phyloP scores from a whole-genome alignment of 345 rosid species.

The Luvunga scandens region DNA sequence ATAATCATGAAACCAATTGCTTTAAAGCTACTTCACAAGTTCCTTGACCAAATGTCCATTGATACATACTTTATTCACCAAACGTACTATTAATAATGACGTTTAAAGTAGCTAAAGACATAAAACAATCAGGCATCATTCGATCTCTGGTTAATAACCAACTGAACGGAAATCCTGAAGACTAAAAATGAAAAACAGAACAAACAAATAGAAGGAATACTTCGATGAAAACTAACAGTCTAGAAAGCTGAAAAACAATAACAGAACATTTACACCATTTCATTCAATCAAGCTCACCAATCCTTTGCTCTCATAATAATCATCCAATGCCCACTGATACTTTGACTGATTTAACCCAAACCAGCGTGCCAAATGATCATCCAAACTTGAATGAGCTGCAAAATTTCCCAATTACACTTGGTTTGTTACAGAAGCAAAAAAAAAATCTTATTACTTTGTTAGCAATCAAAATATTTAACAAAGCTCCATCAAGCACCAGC shows the following conservation, averaged over 20 bases:
- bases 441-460: no score
- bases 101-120: neutral
- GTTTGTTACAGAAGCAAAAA: neutral
- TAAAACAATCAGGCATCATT: neutral
- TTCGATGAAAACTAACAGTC: neutral
- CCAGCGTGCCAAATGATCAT: slow-evolving; percentile 98
- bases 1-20: slow-evolving; percentile 15
- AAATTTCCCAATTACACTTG: neutral
- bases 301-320: slow-evolving; percentile 82
- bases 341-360: slow-evolving; percentile 96
- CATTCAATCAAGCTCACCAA: slow-evolving; percentile 47
- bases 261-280: neutral
- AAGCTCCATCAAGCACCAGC: neutral
- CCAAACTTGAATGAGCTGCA: slow-evolving; percentile 94
- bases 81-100: neutral
- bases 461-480: neutral
- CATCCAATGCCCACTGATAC: slow-evolving; percentile 98
- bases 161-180: neutral
- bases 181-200: neutral
- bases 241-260: neutral
- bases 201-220: neutral
- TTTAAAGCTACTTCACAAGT: slow-evolving; percentile 29
- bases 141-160: neutral
- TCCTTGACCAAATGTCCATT: slow-evolving; percentile 4
- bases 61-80: slow-evolving; percentile 13